Conservation (phyloP, 768 basidiomycete species). For the Termitomyces sp. region DNA sequence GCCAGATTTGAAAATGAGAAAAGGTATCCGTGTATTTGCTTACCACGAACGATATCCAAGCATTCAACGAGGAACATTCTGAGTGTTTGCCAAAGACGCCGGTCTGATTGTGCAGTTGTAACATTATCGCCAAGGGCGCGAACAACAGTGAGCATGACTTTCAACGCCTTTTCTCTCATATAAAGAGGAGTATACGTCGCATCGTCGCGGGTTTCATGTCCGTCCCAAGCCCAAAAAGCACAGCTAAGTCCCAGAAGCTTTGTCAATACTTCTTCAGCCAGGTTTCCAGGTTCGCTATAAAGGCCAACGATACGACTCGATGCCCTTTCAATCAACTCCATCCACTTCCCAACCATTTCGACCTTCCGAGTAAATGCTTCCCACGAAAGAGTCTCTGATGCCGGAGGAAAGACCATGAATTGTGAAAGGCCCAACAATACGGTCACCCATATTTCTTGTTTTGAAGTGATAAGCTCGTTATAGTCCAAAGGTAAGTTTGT, state of each 20-base stretch:
- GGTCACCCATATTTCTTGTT: conserved; percentile 40
- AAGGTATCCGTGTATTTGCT: conserved; percentile 9
- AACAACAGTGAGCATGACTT: conserved; percentile 38
- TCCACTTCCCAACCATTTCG: conserved; percentile 43
- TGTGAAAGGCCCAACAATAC: conserved; percentile 48
- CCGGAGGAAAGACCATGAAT: conserved; percentile 50
- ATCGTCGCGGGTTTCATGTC: conserved; percentile 31
- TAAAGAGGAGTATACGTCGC: conserved; percentile 38
- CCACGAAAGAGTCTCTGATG: conserved; percentile 45
- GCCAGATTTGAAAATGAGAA: conserved; percentile 1
- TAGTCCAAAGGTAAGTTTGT: conserved; percentile 10
- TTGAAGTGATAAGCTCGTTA: conserved; percentile 18
- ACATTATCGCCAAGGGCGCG: conserved; percentile 38
- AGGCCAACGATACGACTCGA: conserved; percentile 45
- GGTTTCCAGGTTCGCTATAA: conserved; percentile 36
- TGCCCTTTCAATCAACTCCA: conserved; percentile 49
- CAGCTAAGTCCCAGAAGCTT: conserved; percentile 48
- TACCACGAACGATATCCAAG: conserved; percentile 35
- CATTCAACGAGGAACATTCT: conserved; percentile 34
- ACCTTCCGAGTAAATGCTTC: conserved; percentile 51
- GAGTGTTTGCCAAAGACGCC: conserved; percentile 36
- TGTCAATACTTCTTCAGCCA: conserved; percentile 44
- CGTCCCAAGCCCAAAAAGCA: conserved; percentile 55
- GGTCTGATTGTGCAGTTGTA: conserved; percentile 21
- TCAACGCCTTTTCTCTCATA: conserved; percentile 41